Base-by-base conservation (phyloP, 768 basidiomycete species). In the Serendipita sp. region DNA sequence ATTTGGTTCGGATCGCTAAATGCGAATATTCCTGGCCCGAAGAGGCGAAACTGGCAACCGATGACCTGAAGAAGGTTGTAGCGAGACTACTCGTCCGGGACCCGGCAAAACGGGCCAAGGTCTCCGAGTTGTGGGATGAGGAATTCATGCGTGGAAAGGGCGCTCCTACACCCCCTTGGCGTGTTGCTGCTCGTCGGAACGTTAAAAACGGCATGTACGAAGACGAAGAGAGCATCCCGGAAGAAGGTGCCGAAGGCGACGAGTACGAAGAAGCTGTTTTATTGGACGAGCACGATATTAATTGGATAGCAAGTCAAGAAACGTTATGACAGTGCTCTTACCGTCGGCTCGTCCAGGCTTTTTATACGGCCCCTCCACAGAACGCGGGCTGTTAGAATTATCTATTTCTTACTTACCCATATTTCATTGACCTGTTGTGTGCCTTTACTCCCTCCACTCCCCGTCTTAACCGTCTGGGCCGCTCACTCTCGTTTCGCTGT, bases 1-100 rank as follows among this genome's bases (percentile, higher is more conserved):
- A 86, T 78, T 75, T 93, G 67, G 82, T 91, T 77, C 78, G 81
- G 62, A 91, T 94, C 69, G 91, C 90, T 13, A 80, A 82, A 70
- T 87, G 84, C 48, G 85, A 89, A 70, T 93, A 84, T 73, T 70
- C 76, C 62, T 95, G 88, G 88, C 87, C 88, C 1, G 67, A 71
- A 43, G 62, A 72, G 44, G 74, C 69, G 76, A 76, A 65, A 70
- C 67, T 71, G 31, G 68, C 70, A 11, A 74, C 73, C 29, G 65
- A 71, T 13, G 81, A 79, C 3, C 79, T 82, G 50, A 77, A 76
- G 70, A 69, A 78, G 18, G 74, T 88, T 44, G 88, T 87, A 0
- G 79, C 71, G 8, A 73, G 77, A 52, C 69, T 94, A 58, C 75
- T 94, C 45, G 84, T 87, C 18, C 75, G 90, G 31, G 85, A 92